Conservation (phyloP, 164 flowering plant species). For the Protea cynaroides region DNA sequence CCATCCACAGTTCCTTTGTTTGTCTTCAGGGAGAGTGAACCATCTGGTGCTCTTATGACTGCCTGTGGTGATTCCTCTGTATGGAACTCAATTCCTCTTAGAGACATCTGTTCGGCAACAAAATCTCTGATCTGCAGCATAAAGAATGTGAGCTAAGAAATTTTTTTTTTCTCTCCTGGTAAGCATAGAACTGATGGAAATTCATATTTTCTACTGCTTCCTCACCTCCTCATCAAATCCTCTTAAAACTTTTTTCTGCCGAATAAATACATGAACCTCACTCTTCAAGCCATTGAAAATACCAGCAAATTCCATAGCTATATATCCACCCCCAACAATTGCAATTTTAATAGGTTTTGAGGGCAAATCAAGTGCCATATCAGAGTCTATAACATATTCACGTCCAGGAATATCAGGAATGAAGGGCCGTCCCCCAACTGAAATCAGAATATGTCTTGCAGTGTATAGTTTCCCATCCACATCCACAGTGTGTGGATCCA, state of each 20-base stretch:
- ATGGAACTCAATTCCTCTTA: constrained; percentile 90
- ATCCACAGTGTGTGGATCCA: constrained; percentile 88
- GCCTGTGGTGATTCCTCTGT: constrained; percentile 86
- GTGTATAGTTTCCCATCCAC: constrained; percentile 86
- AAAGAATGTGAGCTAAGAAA: neutral
- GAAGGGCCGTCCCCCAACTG: constrained; percentile 97
- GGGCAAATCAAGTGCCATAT: constrained; percentile 95
- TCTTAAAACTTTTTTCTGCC: constrained; percentile 81
- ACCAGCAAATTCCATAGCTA: constrained; percentile 96
- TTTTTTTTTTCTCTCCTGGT: no score
- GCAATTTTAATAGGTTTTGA: constrained; percentile 84
- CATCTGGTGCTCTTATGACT: constrained; percentile 62
- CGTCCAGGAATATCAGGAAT: constrained; percentile 91
- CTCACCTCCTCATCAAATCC: constrained; percentile 98
- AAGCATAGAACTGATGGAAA: neutral
- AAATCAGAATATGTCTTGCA: constrained; percentile 76
- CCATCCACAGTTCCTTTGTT: constrained; percentile 85
- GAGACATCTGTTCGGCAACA: constrained; percentile 87
- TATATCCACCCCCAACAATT: constrained; percentile 95
- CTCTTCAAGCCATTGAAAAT: constrained; percentile 89
- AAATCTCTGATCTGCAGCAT: constrained; percentile 74
- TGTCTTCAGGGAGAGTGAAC: constrained; percentile 77
- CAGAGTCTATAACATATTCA: constrained; percentile 90
- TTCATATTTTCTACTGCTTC: neutral
- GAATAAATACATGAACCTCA: constrained; percentile 91